Evolutionary conservation across 257 asterid species (phyloP), one percentile per base, ranked within the genome.

Genomic region (Ophiorrhiza pumila): DNA sequence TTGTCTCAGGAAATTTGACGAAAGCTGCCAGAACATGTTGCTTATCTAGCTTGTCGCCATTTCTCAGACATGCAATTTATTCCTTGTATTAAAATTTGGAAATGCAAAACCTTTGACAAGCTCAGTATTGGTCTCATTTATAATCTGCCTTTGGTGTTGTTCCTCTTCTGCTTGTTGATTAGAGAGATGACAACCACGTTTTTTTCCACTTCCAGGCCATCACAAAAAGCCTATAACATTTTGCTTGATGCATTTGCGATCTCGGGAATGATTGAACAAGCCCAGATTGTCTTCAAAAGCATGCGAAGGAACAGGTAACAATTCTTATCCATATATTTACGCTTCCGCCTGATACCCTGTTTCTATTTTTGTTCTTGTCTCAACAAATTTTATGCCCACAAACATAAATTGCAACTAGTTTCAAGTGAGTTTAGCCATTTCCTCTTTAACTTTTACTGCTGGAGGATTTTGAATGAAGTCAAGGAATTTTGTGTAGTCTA

Each of bases 231-330:
- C 31, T 91, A 94, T 75, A 94, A 91, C 73, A 91, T 94, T 83
- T 85, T 94, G 90, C 96, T 94, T 41, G 98, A 94, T 82, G 97
- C 99, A 64, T 94, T 94, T 86, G 97, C 99, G n/a, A 86, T 90
- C 75, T 91, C 97, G 25, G 99, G 99, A 75, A 94, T 94, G 99
- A 96, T 88, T 57, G 99, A 94, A 76, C 99, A 88, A 80, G 96
- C 98, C 37, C 87, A 86, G 25, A 64, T 73, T 32, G 96, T 94
- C 76, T 94, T 94, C 85, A 91, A 94, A 87, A 91, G 99, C 92
- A 94, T 94, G 99, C 85, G 97, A 75, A 88, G 98, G 76, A 97
- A 94, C 89, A 85, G 95, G 99, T 91, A 50, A 77, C 39, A 29
- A 47, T 68, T 64, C 25, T 5, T 64, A 9, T 53, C 18, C 67